Evolutionary conservation across 148 eudicot genomes (phyloP).

Genomic region (Rhododendron henanense): DNA sequence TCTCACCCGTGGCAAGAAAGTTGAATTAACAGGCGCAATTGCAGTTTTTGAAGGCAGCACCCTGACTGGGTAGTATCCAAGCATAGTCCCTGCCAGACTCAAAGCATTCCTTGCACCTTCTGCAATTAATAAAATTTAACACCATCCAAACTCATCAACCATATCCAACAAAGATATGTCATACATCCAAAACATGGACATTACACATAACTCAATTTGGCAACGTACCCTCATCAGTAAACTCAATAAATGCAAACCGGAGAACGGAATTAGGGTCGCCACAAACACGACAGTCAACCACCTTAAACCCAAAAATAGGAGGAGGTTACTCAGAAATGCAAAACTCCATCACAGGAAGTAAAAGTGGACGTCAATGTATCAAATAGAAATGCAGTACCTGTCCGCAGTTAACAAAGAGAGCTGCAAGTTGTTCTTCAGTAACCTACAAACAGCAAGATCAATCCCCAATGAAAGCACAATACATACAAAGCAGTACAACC

Average conservation of each 20-base stretch:
- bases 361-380: background rate
- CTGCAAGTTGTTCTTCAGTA: slow-evolving; percentile 96
- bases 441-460: slow-evolving; percentile 40
- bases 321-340: slow-evolving; percentile 3
- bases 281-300: slow-evolving; percentile 97
- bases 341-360: background rate
- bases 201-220: background rate
- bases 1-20: slow-evolving; percentile 85
- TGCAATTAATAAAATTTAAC: slow-evolving; percentile 28
- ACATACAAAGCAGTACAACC: background rate
- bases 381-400: slow-evolving; percentile 45
- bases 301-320: slow-evolving; percentile 39
- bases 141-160: background rate
- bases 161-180: background rate
- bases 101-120: slow-evolving; percentile 92
- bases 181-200: background rate
- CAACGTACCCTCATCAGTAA: slow-evolving; percentile 82
- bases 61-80: slow-evolving; percentile 87
- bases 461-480: background rate
- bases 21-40: slow-evolving; percentile 97
- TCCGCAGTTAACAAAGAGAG: slow-evolving; percentile 78
- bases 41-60: slow-evolving; percentile 98
- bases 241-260: slow-evolving; percentile 95
- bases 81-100: slow-evolving; percentile 87
- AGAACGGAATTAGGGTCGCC: slow-evolving; percentile 97